These are phyloP conservation scores for Huntiella savannae DNA, from an alignment of 2,329 filamentous ascomycete genomes.

Conservation along the genomic window DNA sequence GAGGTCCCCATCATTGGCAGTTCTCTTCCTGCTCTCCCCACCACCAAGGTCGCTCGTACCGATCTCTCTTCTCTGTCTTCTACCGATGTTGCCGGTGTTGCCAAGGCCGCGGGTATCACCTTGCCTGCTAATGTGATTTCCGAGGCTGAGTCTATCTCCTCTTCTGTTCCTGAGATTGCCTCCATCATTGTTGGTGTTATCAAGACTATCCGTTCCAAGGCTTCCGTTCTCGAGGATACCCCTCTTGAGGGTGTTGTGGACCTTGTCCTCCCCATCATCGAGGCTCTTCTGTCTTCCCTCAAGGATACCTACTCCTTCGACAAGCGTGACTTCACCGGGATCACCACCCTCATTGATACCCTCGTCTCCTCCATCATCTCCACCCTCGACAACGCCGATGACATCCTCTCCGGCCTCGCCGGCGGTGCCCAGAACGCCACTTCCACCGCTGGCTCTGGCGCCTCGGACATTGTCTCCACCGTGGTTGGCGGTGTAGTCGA, in stretches of 20 bases:
- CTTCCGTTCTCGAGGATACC: background rate
- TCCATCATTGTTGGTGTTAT: slow-evolving; percentile 6
- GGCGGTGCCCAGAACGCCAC: background rate
- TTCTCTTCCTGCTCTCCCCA: background rate
- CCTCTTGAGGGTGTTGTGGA: slow-evolving; percentile 5
- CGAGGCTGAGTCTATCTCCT: slow-evolving; percentile 1
- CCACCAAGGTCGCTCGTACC: background rate
- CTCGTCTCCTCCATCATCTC: background rate
- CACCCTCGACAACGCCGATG: background rate
- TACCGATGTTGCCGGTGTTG: background rate
- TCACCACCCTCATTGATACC: background rate
- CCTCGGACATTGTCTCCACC: background rate
- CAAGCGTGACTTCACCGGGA: background rate
- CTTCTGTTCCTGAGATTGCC: slow-evolving; percentile 1
- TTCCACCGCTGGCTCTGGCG: background rate
- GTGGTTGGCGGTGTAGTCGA: background rate
- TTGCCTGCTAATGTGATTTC: slow-evolving; percentile 1
- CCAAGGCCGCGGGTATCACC: background rate
- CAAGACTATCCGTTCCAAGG: slow-evolving; percentile 1
- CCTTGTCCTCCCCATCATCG: slow-evolving; percentile 3
- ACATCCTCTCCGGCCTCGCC: background rate
- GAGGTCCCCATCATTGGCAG: background rate
- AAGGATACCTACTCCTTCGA: background rate
- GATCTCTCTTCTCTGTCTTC: background rate
- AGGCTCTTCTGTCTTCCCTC: slow-evolving; percentile 3